Conservation (phyloP, 257 asterid genomes). For the Nicotiana attenuata region DNA sequence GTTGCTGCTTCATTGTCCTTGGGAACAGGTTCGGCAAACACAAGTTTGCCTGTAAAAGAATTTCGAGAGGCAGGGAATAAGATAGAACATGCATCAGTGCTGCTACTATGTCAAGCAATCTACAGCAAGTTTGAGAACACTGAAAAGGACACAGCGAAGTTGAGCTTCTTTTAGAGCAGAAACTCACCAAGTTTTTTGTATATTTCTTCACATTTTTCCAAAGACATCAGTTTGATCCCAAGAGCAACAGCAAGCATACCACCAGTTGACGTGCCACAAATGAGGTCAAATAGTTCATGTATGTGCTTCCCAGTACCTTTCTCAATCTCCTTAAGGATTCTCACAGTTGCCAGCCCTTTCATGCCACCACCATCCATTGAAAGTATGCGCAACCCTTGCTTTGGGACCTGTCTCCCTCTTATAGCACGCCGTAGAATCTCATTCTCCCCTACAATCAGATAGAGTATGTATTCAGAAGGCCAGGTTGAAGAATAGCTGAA, state of each 20-base stretch:
- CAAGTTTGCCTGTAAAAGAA: slow-evolving; percentile 72
- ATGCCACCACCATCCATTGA: slow-evolving; percentile 99
- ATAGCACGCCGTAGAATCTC: slow-evolving; percentile 92
- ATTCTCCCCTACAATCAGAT: slow-evolving; percentile 70
- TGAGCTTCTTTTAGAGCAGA: slow-evolving; percentile 17
- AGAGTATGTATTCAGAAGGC: slow-evolving; percentile 14
- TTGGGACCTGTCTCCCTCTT: slow-evolving; percentile 76
- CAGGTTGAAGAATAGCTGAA: neutral
- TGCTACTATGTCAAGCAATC: neutral
- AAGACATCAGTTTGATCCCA: slow-evolving; percentile 84
- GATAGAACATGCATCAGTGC: slow-evolving; percentile 10
- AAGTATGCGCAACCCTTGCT: slow-evolving; percentile 88
- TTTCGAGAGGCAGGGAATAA: slow-evolving; percentile 13
- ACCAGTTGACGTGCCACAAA: slow-evolving; percentile 99
- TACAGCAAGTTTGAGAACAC: slow-evolving; percentile 5
- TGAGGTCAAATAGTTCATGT: slow-evolving; percentile 95
- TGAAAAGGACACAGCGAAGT: slow-evolving; percentile 7
- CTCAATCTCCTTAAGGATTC: slow-evolving; percentile 87
- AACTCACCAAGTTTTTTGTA: slow-evolving; percentile 91
- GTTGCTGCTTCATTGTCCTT: slow-evolving; percentile 99
- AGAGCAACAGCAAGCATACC: slow-evolving; percentile 99
- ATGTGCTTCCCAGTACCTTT: slow-evolving; percentile 92
- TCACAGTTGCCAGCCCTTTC: slow-evolving; percentile 98
- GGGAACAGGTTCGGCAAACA: slow-evolving; percentile 93
- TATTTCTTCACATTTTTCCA: slow-evolving; percentile 94